Percentiles rank a stretch among this genome's conserved stretches.
Evolutionary conservation across 768 basidiomycete genomes (phyloP).

Genomic region (Cyclocybe cylindracea): DNA sequence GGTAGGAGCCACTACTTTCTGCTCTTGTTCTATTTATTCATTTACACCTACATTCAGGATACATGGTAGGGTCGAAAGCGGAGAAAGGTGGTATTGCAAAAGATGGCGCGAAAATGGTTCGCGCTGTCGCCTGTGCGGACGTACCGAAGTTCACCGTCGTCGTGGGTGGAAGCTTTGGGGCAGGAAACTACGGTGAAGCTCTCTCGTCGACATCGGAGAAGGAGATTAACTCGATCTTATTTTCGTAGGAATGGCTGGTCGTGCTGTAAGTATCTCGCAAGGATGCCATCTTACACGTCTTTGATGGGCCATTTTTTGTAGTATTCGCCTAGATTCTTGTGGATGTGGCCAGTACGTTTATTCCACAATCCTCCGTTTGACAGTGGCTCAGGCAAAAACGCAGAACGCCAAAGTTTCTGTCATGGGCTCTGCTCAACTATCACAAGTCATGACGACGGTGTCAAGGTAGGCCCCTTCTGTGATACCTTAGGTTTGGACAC

Average conservation of each 20-base stretch:
- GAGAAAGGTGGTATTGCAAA: constrained; percentile 94
- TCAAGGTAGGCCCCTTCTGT: constrained; percentile 58
- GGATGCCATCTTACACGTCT: constrained; percentile 1
- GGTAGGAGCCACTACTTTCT: constrained; percentile 38
- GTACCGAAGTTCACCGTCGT: constrained; percentile 94
- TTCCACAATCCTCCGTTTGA: background rate
- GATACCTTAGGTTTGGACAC: background rate
- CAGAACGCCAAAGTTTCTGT: constrained; percentile 93
- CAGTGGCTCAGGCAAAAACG: constrained; percentile 5
- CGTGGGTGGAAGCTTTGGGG: constrained; percentile 92
- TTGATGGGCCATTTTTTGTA: constrained; percentile 26
- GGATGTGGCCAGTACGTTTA: constrained; percentile 94
- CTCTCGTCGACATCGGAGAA: background rate
- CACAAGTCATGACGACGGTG: constrained; percentile 89
- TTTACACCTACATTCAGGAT: constrained; percentile 43
- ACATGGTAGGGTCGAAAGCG: constrained; percentile 97
- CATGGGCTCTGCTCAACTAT: constrained; percentile 93
- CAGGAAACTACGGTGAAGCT: constrained; percentile 86
- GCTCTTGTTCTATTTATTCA: constrained; percentile 6
- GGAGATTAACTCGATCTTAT: background rate
- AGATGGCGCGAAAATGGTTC: constrained; percentile 96
- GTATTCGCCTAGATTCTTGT: constrained; percentile 94
- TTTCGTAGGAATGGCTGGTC: constrained; percentile 81
- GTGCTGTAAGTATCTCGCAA: constrained; percentile 65
- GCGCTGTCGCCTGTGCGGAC: constrained; percentile 90